phyloP scores from a whole-genome alignment of 1,284 basidiomycete species.

The Schizophyllum commune region DNA sequence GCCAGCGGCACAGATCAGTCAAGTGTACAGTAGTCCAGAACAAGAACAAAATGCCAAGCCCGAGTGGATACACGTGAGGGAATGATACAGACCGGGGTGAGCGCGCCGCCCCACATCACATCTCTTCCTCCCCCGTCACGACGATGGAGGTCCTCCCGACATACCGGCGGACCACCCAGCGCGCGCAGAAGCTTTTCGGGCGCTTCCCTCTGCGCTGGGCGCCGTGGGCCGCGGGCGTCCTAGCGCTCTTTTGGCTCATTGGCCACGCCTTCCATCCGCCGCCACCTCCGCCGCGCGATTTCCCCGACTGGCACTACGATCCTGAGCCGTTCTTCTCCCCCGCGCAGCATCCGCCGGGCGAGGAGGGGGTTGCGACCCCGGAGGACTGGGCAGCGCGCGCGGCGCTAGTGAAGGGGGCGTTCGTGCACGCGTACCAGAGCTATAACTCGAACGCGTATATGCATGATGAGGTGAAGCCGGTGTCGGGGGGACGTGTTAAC shows the following conservation, averaged over 20 bases:
- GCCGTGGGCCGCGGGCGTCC: slow-evolving; percentile 13
- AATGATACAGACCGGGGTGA: not conserved
- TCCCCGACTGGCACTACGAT: slow-evolving; percentile 7
- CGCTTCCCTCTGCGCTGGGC: slow-evolving; percentile 20
- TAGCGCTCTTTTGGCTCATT: slow-evolving; percentile 11
- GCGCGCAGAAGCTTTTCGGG: slow-evolving; percentile 4
- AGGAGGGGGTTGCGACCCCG: slow-evolving; percentile 2
- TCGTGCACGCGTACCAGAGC: slow-evolving; percentile 50
- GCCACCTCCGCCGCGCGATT: slow-evolving; percentile 3
- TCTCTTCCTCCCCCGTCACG: not conserved
- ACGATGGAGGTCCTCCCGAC: not conserved
- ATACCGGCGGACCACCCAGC: not conserved
- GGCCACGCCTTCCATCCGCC: slow-evolving; percentile 8
- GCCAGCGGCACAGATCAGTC: too few species aligned
- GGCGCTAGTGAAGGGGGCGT: slow-evolving; percentile 44
- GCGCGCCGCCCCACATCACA: not conserved
- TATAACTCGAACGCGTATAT: slow-evolving; percentile 48
- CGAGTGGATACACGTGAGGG: not conserved
- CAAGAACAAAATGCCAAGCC: too few species aligned
- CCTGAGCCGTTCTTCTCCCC: slow-evolving; percentile 17
- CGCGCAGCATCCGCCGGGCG: slow-evolving; percentile 7
- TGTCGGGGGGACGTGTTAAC: slow-evolving; percentile 32
- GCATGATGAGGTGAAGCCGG: slow-evolving; percentile 51
- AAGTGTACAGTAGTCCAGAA: too few species aligned
- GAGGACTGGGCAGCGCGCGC: slow-evolving; percentile 25